These are phyloP conservation scores for Mycena epipterygia DNA, from an alignment of 768 basidiomycete genomes.

Conservation along the genomic window DNA sequence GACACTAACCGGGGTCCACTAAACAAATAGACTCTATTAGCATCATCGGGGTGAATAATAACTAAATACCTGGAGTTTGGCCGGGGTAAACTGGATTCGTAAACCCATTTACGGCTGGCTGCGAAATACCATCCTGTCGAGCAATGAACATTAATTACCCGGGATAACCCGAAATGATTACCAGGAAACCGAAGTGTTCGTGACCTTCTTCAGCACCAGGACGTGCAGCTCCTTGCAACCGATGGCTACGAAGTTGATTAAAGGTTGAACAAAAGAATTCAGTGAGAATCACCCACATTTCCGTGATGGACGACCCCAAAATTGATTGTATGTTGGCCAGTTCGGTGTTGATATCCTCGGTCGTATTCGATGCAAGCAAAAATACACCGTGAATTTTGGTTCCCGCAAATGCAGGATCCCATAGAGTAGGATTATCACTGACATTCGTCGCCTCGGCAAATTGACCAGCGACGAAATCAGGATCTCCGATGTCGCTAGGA, in stretches of 20 bases:
- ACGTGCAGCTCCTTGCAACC: conserved; percentile 39
- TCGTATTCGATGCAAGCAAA: conserved; percentile 41
- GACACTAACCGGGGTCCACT: conserved; percentile 18
- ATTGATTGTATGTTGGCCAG: conserved; percentile 38
- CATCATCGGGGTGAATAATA: background rate
- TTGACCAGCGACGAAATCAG: conserved; percentile 27
- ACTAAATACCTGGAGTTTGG: conserved; percentile 27
- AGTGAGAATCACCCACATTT: conserved; percentile 11
- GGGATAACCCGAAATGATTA: background rate
- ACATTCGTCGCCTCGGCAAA: conserved; percentile 21
- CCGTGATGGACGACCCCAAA: conserved; percentile 36
- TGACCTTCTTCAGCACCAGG: conserved; percentile 42
- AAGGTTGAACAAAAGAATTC: background rate
- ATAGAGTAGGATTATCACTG: conserved; percentile 32
- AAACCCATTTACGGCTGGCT: conserved; percentile 38
- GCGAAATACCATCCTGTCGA: conserved; percentile 38
- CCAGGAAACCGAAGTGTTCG: conserved; percentile 47
- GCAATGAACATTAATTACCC: background rate
- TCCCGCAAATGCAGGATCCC: conserved; percentile 37
- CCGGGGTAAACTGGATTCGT: conserved; percentile 34
- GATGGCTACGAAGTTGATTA: conserved; percentile 10
- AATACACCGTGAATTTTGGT: conserved; percentile 40
- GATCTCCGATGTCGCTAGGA: conserved; percentile 31
- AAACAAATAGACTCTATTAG: background rate
- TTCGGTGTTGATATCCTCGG: conserved; percentile 34